Evolutionary conservation across 2,329 filamentous ascomycete genomes (phyloP).

Genomic region (Aspergillus aculeatus): DNA sequence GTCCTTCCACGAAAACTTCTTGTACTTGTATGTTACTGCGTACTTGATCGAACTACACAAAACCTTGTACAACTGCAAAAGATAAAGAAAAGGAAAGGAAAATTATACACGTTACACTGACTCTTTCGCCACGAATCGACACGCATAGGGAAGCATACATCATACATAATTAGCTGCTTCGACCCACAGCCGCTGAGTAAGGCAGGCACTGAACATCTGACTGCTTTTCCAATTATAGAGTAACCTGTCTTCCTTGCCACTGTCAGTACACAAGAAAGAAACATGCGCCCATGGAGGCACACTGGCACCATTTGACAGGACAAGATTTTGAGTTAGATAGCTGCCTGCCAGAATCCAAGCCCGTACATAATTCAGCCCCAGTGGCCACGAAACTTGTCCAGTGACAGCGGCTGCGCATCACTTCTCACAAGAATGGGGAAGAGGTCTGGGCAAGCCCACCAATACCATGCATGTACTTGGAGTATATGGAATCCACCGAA

Average conservation of each 20-base stretch:
- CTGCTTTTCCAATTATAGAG: conserved; percentile 1
- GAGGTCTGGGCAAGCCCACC: background rate
- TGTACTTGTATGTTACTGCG: background rate
- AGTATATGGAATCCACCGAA: background rate
- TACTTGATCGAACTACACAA: background rate
- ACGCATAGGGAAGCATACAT: background rate
- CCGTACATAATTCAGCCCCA: background rate
- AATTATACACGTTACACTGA: background rate
- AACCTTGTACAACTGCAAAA: background rate
- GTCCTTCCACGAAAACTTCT: background rate
- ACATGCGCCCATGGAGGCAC: background rate
- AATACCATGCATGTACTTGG: background rate
- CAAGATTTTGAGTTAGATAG: too few relatives aligned
- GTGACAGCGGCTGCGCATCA: background rate
- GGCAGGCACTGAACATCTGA: background rate
- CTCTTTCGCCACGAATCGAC: background rate
- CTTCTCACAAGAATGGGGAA: background rate
- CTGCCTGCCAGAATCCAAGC: too few relatives aligned
- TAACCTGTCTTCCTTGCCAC: conserved; percentile 2
- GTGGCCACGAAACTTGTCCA: background rate
- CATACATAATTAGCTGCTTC: background rate
- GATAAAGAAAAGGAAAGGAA: background rate
- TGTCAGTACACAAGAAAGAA: background rate
- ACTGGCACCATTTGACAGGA: background rate
- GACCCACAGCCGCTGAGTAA: conserved; percentile 2